These are phyloP conservation scores for Jamesozyma piceae DNA, from an alignment of 805 yeast species.

Conservation along the genomic window DNA sequence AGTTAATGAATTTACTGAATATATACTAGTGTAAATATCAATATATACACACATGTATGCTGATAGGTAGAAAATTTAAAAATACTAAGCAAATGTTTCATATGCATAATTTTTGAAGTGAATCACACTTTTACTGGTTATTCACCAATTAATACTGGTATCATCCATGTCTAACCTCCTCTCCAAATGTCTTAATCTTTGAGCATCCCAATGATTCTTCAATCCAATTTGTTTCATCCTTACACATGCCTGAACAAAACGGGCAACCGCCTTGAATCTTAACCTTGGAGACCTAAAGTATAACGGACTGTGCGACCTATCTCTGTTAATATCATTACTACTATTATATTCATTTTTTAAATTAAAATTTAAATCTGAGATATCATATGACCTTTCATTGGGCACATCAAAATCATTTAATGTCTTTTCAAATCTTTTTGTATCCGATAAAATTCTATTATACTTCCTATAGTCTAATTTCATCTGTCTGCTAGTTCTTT, in stretches of 20 bases:
- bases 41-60: no score
- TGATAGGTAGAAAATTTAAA: no score
- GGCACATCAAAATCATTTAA: neutral
- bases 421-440: conserved; percentile 1
- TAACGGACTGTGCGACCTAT: neutral
- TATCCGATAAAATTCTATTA: conserved; percentile 16
- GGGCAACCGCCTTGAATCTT: conserved; percentile 25
- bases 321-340: neutral
- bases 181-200: conserved; percentile 19
- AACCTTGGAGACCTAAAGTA: conserved; percentile 4
- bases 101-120: no score
- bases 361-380: neutral
- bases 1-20: neutral
- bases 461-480: conserved; percentile 23
- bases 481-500: conserved; percentile 24
- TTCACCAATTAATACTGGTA: conserved; percentile 2
- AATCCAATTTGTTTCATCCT: conserved; percentile 21
- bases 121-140: no score
- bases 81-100: no score
- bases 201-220: conserved; percentile 21
- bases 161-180: conserved; percentile 14
- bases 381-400: neutral
- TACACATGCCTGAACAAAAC: conserved; percentile 24
- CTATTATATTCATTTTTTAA: neutral
- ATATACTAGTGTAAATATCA: neutral